Evolutionary conservation across 176 grass and related monocot species (phyloP).

Genomic region (Phoenix roebelenii): DNA sequence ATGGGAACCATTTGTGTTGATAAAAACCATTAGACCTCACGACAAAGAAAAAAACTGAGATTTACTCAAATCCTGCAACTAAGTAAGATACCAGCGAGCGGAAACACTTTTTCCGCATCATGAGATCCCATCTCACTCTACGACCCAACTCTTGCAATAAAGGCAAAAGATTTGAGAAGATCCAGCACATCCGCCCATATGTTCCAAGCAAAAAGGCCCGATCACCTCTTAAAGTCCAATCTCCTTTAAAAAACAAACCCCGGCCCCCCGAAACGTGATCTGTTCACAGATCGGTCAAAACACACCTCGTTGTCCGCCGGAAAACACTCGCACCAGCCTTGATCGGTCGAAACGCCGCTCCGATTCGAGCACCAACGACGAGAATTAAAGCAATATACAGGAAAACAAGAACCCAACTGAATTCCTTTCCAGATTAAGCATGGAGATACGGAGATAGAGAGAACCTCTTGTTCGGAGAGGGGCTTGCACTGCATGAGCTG

Average conservation of each 20-base stretch:
- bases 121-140: too few relatives aligned
- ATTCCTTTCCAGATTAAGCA: not conserved
- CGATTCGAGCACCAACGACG: not conserved
- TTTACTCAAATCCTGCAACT: too few relatives aligned
- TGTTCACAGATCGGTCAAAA: conserved; percentile 3
- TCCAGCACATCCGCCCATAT: too few relatives aligned
- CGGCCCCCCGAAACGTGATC: not conserved
- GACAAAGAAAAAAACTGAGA: too few relatives aligned
- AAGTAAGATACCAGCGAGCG: too few relatives aligned
- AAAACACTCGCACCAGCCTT: conserved; percentile 14
- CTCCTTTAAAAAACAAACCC: not conserved
- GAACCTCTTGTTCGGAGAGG: conserved; percentile 77
- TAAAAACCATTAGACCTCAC: too few relatives aligned
- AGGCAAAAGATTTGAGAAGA: too few relatives aligned
- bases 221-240: not conserved
- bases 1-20: too few relatives aligned
- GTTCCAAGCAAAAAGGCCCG: not conserved
- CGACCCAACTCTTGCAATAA: too few relatives aligned
- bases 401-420: not conserved
- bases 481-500: conserved; percentile 99
- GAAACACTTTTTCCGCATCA: too few relatives aligned
- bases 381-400: conserved; percentile 18
- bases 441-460: not conserved
- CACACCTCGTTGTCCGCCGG: not conserved
- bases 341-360: not conserved